Percentiles rank a stretch among this genome's conserved stretches.
Evolutionary conservation across 441 rosid genomes (phyloP).

Genomic region (Biscutella laevigata): DNA sequence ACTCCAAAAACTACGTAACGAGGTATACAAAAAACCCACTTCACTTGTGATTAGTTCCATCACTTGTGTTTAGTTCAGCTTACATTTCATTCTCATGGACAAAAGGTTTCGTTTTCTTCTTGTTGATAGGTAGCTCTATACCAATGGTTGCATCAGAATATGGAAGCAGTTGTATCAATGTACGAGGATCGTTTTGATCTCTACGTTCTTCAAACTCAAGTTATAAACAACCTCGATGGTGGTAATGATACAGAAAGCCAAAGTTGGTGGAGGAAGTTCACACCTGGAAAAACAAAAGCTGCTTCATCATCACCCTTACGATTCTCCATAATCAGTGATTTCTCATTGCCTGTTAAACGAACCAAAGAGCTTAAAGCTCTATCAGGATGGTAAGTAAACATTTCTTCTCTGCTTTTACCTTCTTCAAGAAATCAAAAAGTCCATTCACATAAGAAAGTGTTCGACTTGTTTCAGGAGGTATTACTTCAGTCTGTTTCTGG

Average conservation of each 20-base stretch:
- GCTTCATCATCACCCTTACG: slow-evolving; percentile 28
- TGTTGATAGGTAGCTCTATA: slow-evolving; percentile 64
- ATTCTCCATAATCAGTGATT: slow-evolving; percentile 40
- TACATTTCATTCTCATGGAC: slow-evolving; percentile 7
- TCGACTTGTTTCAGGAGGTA: slow-evolving; percentile 59
- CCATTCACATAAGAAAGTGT: background rate
- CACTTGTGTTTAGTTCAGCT: no score
- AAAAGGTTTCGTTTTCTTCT: background rate
- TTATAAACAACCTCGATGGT: slow-evolving; percentile 34
- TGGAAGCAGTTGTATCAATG: slow-evolving; percentile 82
- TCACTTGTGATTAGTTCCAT: slow-evolving; percentile 1
- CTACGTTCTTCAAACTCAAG: slow-evolving; percentile 39
- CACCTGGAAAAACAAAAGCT: slow-evolving; percentile 30
- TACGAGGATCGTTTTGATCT: slow-evolving; percentile 88
- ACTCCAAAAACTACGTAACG: slow-evolving; percentile 78
- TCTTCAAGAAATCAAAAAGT: background rate
- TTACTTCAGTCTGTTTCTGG: slow-evolving; percentile 78
- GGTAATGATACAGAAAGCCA: slow-evolving; percentile 31
- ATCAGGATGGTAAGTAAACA: slow-evolving; percentile 77
- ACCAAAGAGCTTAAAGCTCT: slow-evolving; percentile 79
- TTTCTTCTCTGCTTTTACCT: slow-evolving; percentile 21
- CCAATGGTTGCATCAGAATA: slow-evolving; percentile 79
- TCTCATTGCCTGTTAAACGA: slow-evolving; percentile 71
- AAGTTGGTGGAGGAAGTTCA: slow-evolving; percentile 66
- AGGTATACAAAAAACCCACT: slow-evolving; percentile 38